These are phyloP conservation scores for Plasmopara muralis DNA, from an alignment of 352 stramenopile genomes.

Conservation along the genomic window DNA sequence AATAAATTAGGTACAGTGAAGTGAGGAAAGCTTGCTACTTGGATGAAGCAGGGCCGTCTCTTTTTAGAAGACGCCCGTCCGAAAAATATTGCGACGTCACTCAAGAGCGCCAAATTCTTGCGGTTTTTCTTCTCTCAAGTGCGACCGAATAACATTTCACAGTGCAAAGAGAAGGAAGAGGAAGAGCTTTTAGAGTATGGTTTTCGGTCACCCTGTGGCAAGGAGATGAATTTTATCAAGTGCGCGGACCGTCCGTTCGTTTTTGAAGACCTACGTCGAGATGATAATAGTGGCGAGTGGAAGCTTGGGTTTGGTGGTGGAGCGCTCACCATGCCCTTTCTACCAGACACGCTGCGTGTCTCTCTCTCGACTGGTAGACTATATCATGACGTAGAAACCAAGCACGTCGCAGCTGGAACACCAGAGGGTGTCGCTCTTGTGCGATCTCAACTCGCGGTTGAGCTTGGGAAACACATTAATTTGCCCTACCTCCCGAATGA, in stretches of 20 bases:
- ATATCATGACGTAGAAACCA: slow-evolving; percentile 62
- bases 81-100: slow-evolving; percentile 80
- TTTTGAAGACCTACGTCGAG: slow-evolving; percentile 49
- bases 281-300: slow-evolving; percentile 22
- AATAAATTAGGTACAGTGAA: neutral
- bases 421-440: slow-evolving; percentile 44
- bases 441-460: slow-evolving; percentile 65
- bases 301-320: slow-evolving; percentile 51
- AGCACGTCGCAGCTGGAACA: slow-evolving; percentile 30
- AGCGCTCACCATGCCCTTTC: slow-evolving; percentile 46
- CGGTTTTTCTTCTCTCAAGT: slow-evolving; percentile 77
- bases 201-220: slow-evolving; percentile 65
- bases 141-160: slow-evolving; percentile 26
- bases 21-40: neutral
- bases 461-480: slow-evolving; percentile 52
- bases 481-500: slow-evolving; percentile 34
- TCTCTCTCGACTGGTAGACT: slow-evolving; percentile 59
- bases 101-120: slow-evolving; percentile 80
- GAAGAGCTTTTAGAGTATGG: slow-evolving; percentile 58
- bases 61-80: slow-evolving; percentile 75
- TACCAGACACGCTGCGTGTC: slow-evolving; percentile 46
- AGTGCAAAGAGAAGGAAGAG: slow-evolving; percentile 17
- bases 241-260: slow-evolving; percentile 73
- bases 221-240: slow-evolving; percentile 87
- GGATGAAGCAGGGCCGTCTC: slow-evolving; percentile 41